Evolutionary conservation across 106 monocot genomes (phyloP).

Genomic region (Gastrodia elata): DNA sequence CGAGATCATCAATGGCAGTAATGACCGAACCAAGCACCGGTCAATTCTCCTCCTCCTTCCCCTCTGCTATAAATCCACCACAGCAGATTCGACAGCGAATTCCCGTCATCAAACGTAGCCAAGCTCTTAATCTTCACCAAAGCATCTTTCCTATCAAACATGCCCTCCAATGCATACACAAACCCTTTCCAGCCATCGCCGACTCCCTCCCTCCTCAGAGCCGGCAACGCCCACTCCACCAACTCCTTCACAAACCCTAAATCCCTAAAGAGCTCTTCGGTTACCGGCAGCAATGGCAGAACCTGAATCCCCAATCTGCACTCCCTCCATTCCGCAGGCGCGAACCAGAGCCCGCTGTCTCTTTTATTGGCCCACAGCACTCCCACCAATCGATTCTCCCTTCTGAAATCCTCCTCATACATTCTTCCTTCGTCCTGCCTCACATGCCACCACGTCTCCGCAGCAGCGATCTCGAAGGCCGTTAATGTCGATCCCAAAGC

Average conservation of each 20-base stretch:
- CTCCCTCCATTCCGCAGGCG: constrained; percentile 73
- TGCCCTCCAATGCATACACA: constrained; percentile 74
- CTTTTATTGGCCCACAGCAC: constrained; percentile 91
- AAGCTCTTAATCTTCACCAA: constrained; percentile 48
- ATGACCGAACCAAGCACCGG: constrained; percentile 34
- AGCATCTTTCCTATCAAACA: constrained; percentile 56
- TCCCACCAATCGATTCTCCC: constrained; percentile 65
- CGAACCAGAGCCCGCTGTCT: constrained; percentile 91
- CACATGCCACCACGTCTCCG: constrained; percentile 89
- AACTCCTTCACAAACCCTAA: constrained; percentile 41
- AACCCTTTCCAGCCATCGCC: constrained; percentile 94
- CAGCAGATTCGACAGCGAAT: constrained; percentile 77
- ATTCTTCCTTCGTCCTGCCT: constrained; percentile 51
- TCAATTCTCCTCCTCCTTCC: constrained; percentile 22
- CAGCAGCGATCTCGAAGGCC: constrained; percentile 52
- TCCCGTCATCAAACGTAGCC: constrained; percentile 70
- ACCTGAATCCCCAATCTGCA: constrained; percentile 85
- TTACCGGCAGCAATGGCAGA: constrained; percentile 65
- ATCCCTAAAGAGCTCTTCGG: constrained; percentile 64
- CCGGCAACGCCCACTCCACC: constrained; percentile 63
- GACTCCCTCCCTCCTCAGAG: constrained; percentile 67
- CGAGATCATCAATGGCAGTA: constrained; percentile 41
- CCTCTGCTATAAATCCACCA: constrained; percentile 87
- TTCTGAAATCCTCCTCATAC: constrained; percentile 74
- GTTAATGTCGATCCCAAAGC: constrained; percentile 53